Evolutionary conservation across 1,284 basidiomycete species (phyloP).

Genomic region (Ceratobasidium sp.): DNA sequence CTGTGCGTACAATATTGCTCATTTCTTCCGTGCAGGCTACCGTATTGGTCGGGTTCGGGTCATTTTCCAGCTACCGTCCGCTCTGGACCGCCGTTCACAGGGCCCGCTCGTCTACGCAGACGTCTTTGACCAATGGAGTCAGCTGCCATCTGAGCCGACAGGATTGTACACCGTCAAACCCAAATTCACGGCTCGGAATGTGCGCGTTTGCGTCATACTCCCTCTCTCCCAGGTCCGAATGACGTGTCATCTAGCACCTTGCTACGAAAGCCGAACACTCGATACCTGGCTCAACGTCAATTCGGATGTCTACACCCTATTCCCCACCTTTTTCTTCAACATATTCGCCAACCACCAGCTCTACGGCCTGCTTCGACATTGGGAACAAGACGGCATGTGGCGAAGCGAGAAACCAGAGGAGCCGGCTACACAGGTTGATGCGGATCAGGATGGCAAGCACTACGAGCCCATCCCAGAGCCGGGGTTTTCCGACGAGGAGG

Average conservation of each 20-base stretch:
- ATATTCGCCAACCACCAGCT: constrained; percentile 1
- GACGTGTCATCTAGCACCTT: constrained; percentile 22
- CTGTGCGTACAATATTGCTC: background rate
- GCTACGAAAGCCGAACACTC: background rate
- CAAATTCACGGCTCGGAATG: background rate
- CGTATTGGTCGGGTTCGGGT: background rate
- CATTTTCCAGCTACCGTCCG: constrained; percentile 1
- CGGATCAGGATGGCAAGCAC: too few species aligned
- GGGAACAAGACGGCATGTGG: constrained; percentile 2
- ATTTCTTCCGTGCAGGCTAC: background rate
- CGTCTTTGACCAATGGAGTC: background rate
- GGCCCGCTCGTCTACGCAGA: constrained; percentile 14
- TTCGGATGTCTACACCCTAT: background rate
- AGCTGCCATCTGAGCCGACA: background rate
- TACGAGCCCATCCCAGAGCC: too few species aligned
- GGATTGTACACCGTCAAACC: background rate
- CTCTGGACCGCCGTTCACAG: background rate
- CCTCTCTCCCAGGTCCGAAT: constrained; percentile 6
- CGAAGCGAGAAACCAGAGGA: too few species aligned
- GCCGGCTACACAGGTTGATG: too few species aligned
- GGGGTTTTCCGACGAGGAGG: too few species aligned
- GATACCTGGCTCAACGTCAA: background rate
- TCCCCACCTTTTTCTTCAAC: constrained; percentile 16
- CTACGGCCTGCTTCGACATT: constrained; percentile 19
- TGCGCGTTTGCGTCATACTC: background rate